Evolutionary conservation across 768 basidiomycete genomes (phyloP), one percentile per base, ranked within the genome.

Genomic region (Boletus speciosus): DNA sequence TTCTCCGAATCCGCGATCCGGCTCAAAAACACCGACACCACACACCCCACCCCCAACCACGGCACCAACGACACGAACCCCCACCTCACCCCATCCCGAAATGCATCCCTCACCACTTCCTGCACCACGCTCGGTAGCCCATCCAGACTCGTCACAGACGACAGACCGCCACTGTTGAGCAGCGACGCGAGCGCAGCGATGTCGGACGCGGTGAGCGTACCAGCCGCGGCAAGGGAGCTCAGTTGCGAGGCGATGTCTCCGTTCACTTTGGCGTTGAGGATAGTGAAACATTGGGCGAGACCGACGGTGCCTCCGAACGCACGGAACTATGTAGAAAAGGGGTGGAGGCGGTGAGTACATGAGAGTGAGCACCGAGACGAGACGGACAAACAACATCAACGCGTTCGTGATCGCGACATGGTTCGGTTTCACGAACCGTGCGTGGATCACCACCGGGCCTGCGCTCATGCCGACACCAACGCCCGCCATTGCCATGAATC

Each of bases 301-400:
- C 81, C 80, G 37, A 80, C 61, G 0, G 79, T 81, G 9, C 81
- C 81, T n/a, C 81, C 81, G 37, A 80, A 65, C 1, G 75, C 64
- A 15, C 76, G 73, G 67, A 76, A 77, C 78, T 81, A 57, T 19
- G 15, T 8, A 0, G 5, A 32, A 9, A 16, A 5, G 12, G 4
- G 14, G 25, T 14, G 27, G 16, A 5, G 16, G 2, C 39, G 1
- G 21, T 47, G 40, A 52, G 44, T 21, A 43, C 10, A 0, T 0
- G 48, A 1, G 21, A 29, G n/a, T 16, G 2, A 34, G 16, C 2
- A 3, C 3, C 4, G 1, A 4, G 6, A 21, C 5, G 27, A 41
- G 4, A 12, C 78, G 52, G 52, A 79, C 78, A 61, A 81, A 82
- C 48, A 78, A 66, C 7, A 67, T 52, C 47, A 80, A 64, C 1